phyloP scores from a whole-genome alignment of 2,329 filamentous ascomycete genomes.

The Claviceps paspali region DNA sequence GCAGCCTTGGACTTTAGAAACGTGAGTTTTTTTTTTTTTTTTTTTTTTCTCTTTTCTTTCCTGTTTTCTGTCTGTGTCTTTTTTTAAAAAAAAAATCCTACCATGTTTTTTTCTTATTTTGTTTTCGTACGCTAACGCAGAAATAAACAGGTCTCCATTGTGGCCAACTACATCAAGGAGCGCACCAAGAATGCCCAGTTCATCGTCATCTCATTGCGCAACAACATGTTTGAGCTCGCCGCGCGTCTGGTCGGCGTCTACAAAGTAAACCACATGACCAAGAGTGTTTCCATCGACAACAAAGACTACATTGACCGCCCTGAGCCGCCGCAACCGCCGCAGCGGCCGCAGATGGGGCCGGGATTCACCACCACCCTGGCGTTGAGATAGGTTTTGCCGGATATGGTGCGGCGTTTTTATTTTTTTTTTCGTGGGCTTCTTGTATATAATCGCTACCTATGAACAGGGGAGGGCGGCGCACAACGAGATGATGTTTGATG shows the following conservation, averaged over 20 bases:
- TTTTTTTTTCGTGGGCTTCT: background rate
- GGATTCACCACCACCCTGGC: conserved; percentile 21
- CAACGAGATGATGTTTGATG: too few relatives aligned
- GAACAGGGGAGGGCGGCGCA: too few relatives aligned
- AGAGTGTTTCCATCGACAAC: conserved; percentile 82
- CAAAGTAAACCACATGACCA: conserved; percentile 98
- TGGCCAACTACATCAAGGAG: conserved; percentile 98
- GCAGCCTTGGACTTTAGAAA: conserved; percentile 96
- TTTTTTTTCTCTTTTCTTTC: background rate
- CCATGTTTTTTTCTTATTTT: background rate
- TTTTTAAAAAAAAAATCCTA: background rate
- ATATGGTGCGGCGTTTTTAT: background rate
- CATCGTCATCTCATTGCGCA: conserved; percentile 91
- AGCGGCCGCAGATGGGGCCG: conserved; percentile 14
- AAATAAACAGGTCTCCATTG: conserved; percentile 67
- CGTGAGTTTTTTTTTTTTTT: conserved; percentile 40
- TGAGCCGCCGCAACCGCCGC: conserved; percentile 16
- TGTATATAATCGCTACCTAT: conserved; percentile 4
- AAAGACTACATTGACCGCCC: conserved; percentile 50
- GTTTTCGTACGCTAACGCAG: background rate
- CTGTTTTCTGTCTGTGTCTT: background rate
- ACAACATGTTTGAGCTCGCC: conserved; percentile 99
- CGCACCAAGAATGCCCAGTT: conserved; percentile 98
- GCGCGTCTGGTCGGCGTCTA: conserved; percentile 90
- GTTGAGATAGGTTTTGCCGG: conserved; percentile 13